Percentiles rank a stretch among this genome's conserved stretches.
Conservation (phyloP, 768 basidiomycete genomes). For the Calocybe cyanea region DNA sequence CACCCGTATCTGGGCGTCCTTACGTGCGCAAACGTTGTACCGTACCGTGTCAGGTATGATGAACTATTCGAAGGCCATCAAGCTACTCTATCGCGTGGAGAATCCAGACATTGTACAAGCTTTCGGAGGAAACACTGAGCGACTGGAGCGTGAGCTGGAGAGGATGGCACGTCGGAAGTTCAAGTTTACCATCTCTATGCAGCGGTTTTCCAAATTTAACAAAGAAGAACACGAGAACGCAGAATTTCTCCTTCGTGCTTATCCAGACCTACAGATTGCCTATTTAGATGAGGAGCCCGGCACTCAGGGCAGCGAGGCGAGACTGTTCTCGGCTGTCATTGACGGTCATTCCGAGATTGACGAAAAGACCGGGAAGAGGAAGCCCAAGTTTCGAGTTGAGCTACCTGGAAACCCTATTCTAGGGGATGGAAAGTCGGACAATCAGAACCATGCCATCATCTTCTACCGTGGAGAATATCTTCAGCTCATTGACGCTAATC, state of each 20-base stretch:
- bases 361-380: constrained; percentile 80
- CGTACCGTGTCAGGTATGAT: constrained; percentile 99
- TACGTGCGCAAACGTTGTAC: constrained; percentile 97
- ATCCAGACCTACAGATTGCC: constrained; percentile 97
- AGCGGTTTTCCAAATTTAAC: constrained; percentile 98
- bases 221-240: constrained; percentile 99
- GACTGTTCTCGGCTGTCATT: constrained; percentile 89
- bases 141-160: constrained; percentile 92
- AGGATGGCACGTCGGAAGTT: constrained; percentile 97
- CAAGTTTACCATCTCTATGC: constrained; percentile 98
- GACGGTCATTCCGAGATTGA: constrained; percentile 97
- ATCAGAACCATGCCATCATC: constrained; percentile 98
- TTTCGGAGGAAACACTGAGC: constrained; percentile 95
- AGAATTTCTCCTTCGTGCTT: constrained; percentile 95
- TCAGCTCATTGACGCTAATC: constrained; percentile 98
- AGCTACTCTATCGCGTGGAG: constrained; percentile 96
- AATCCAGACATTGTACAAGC: constrained; percentile 96
- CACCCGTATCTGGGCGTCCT: constrained; percentile 98
- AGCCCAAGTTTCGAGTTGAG: constrained; percentile 97
- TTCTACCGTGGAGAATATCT: constrained; percentile 99
- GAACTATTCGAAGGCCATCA: constrained; percentile 99
- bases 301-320: constrained; percentile 83
- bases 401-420: constrained; percentile 98
- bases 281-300: constrained; percentile 95
- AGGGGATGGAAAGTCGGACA: constrained; percentile 98